Evolutionary conservation across 164 flowering plant species (phyloP).

Genomic region (Euptelea pleiosperma): DNA sequence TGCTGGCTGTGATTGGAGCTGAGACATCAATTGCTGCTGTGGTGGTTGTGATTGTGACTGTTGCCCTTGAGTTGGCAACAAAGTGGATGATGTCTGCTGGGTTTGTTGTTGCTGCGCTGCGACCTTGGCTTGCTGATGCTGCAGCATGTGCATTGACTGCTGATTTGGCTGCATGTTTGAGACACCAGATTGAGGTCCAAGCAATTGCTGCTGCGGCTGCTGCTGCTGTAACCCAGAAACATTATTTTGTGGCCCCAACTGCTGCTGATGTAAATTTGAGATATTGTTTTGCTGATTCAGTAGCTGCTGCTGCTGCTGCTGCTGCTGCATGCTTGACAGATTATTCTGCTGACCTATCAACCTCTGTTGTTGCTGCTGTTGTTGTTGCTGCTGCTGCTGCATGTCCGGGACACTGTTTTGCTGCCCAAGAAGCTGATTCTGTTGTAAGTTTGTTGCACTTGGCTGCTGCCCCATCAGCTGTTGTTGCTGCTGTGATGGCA

Average conservation of each 20-base stretch:
- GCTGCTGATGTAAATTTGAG: slow-evolving; percentile 64
- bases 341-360: slow-evolving; percentile 47
- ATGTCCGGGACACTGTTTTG: slow-evolving; percentile 52
- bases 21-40: slow-evolving; percentile 64
- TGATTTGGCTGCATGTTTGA: slow-evolving; percentile 48
- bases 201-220: slow-evolving; percentile 39
- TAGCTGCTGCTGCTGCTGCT: slow-evolving; percentile 20
- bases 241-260: slow-evolving; percentile 53
- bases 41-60: slow-evolving; percentile 52
- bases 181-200: slow-evolving; percentile 56
- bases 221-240: slow-evolving; percentile 58
- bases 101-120: slow-evolving; percentile 47
- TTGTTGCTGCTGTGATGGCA: slow-evolving; percentile 55
- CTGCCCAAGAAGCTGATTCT: slow-evolving; percentile 56
- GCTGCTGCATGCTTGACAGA: slow-evolving; percentile 29
- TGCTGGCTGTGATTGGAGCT: slow-evolving; percentile 56
- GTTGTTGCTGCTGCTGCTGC: slow-evolving; percentile 60
- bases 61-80: slow-evolving; percentile 58
- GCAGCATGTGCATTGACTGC: slow-evolving; percentile 41
- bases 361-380: slow-evolving; percentile 59
- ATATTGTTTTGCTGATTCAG: slow-evolving; percentile 43
- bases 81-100: slow-evolving; percentile 22
- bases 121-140: slow-evolving; percentile 63
- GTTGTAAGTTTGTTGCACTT: slow-evolving; percentile 48
- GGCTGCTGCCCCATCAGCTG: slow-evolving; percentile 55